Conservation (phyloP, 441 rosid genomes). For the Codiaeum variegatum region DNA sequence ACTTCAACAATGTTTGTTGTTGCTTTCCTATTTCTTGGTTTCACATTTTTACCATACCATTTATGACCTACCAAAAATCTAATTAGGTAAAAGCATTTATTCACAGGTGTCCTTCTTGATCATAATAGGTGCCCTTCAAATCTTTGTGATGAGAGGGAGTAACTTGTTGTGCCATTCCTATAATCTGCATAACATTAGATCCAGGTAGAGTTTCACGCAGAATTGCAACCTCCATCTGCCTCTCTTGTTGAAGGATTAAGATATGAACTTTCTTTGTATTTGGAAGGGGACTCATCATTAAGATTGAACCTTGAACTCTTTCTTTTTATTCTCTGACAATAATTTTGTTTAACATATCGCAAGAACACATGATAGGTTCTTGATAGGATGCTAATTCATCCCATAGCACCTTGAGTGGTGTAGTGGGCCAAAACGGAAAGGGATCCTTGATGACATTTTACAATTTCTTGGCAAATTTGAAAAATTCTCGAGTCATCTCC, state of each 20-base stretch:
- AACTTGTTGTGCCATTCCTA: not conserved
- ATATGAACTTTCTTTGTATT: no score
- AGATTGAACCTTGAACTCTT: not conserved
- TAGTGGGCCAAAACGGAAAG: not conserved
- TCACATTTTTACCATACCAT: constrained; percentile 2
- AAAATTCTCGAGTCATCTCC: not conserved
- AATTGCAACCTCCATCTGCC: no score
- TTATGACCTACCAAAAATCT: not conserved
- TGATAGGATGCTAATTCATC: not conserved
- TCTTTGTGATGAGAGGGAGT: not conserved
- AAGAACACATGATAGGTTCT: not conserved
- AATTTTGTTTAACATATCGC: not conserved
- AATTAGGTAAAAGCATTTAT: not conserved
- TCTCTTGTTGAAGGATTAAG: no score
- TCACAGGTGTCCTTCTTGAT: not conserved
- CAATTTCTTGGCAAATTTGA: not conserved
- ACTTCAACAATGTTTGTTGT: not conserved
- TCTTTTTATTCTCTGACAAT: not conserved
- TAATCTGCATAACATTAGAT: not conserved
- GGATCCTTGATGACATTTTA: not conserved
- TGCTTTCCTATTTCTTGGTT: not conserved
- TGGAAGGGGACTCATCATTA: no score
- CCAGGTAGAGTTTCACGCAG: not conserved
- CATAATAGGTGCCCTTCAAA: not conserved
- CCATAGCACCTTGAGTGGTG: constrained; percentile 11